These are phyloP conservation scores for Aspergillus niger DNA, from an alignment of 2,329 filamentous ascomycete species.

Conservation along the genomic window DNA sequence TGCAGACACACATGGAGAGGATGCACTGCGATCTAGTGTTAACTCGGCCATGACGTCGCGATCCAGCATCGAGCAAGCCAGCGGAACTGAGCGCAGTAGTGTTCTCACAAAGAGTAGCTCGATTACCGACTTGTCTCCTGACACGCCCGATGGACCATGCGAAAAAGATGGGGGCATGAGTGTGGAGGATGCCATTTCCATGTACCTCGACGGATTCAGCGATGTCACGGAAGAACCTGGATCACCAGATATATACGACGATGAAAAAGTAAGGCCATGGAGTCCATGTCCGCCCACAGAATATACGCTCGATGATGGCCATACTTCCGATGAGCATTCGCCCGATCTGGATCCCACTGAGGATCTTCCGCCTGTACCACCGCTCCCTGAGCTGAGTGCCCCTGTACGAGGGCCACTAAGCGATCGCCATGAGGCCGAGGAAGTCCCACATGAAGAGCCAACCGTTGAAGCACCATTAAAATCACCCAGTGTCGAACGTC, in stretches of 20 bases:
- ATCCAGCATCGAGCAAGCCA: slow-evolving; percentile 59
- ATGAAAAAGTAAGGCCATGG: slow-evolving; percentile 36
- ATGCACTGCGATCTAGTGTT: slow-evolving; percentile 56
- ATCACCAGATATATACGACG: slow-evolving; percentile 33
- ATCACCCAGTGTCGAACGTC: not conserved
- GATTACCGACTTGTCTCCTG: slow-evolving; percentile 59
- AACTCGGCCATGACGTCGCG: slow-evolving; percentile 62
- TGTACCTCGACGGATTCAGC: slow-evolving; percentile 62
- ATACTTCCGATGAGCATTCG: slow-evolving; percentile 22
- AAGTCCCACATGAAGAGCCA: slow-evolving; percentile 8
- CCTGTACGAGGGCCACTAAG: slow-evolving; percentile 17
- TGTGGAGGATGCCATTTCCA: slow-evolving; percentile 62
- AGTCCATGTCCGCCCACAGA: slow-evolving; percentile 32
- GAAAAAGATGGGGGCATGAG: slow-evolving; percentile 56
- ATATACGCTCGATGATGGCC: slow-evolving; percentile 29
- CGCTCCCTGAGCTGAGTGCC: slow-evolving; percentile 9
- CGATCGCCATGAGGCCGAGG: slow-evolving; percentile 19
- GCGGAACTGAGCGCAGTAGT: slow-evolving; percentile 80
- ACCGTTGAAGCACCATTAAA: slow-evolving; percentile 1
- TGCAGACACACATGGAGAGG: slow-evolving; percentile 32
- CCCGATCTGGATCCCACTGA: slow-evolving; percentile 23
- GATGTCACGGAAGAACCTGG: slow-evolving; percentile 45
- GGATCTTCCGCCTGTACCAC: slow-evolving; percentile 21
- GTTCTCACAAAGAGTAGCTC: slow-evolving; percentile 78
- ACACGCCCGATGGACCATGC: slow-evolving; percentile 68